Conservation (phyloP, 1,139 yeast species). For the Geotrichum siamense region DNA sequence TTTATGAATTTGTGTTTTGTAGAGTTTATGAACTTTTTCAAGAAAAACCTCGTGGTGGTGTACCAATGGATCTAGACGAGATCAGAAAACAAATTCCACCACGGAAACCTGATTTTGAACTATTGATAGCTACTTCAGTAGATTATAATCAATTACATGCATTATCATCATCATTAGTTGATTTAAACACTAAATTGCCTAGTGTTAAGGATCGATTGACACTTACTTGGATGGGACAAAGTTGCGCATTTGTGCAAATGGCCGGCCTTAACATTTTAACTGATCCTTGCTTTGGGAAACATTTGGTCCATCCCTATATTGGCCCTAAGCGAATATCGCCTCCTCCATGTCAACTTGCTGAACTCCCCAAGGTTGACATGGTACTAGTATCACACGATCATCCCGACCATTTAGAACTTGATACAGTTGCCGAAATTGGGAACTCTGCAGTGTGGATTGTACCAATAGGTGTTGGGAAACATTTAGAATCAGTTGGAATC, state of each 20-base stretch:
- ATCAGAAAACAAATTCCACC: constrained; percentile 45
- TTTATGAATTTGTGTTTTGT: constrained; percentile 73
- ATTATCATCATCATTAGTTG: constrained; percentile 10
- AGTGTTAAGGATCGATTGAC: constrained; percentile 44
- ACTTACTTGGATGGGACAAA: constrained; percentile 91
- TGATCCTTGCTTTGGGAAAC: constrained; percentile 75
- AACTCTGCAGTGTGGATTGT: constrained; percentile 70
- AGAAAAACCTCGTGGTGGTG: constrained; percentile 57
- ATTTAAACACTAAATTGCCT: constrained; percentile 19
- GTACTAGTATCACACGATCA: constrained; percentile 88
- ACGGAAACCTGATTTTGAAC: constrained; percentile 50
- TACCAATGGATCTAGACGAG: constrained; percentile 49
- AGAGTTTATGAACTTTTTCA: constrained; percentile 65
- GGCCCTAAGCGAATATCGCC: constrained; percentile 81
- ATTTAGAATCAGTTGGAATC: constrained; percentile 50
- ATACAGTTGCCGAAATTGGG: constrained; percentile 51
- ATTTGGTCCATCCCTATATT: constrained; percentile 50
- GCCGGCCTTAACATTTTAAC: constrained; percentile 69
- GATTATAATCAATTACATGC: constrained; percentile 15
- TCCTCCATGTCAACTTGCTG: constrained; percentile 57
- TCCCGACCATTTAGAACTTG: constrained; percentile 83
- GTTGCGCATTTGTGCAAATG: constrained; percentile 69
- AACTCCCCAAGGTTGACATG: constrained; percentile 61
- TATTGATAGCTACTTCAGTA: constrained; percentile 32
- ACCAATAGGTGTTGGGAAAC: constrained; percentile 66